Percentiles rank a stretch among this genome's conserved stretches.
phyloP scores from a whole-genome alignment of 805 yeast genomes.

The Debaryomyces tyrocola region DNA sequence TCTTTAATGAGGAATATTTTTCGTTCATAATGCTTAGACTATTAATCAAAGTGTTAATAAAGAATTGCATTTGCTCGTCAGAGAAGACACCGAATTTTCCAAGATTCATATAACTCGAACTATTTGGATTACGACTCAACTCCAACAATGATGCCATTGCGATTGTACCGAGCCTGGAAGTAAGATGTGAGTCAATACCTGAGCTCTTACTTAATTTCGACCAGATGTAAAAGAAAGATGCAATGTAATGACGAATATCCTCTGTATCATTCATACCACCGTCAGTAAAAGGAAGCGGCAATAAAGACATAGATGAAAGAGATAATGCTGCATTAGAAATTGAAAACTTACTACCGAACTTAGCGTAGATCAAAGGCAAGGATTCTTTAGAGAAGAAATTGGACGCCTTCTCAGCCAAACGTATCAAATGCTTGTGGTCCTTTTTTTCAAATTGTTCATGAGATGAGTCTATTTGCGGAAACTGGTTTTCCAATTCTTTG shows the following conservation, averaged over 20 bases:
- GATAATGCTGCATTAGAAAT: slow-evolving; percentile 52
- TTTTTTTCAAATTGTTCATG: slow-evolving; percentile 48
- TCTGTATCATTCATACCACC: slow-evolving; percentile 23
- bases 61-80: slow-evolving; percentile 56
- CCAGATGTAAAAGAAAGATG: slow-evolving; percentile 76
- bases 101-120: slow-evolving; percentile 21
- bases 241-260: slow-evolving; percentile 56
- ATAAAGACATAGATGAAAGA: slow-evolving; percentile 51
- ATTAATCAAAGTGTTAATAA: slow-evolving; percentile 55
- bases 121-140: slow-evolving; percentile 18
- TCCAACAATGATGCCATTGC: slow-evolving; percentile 48
- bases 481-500: slow-evolving; percentile 31
- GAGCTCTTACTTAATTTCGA: slow-evolving; percentile 46
- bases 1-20: slow-evolving; percentile 44
- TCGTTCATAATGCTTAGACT: slow-evolving; percentile 48
- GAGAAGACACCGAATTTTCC: slow-evolving; percentile 65
- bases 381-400: slow-evolving; percentile 50
- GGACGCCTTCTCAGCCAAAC: slow-evolving; percentile 54
- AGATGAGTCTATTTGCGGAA: slow-evolving; percentile 41
- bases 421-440: slow-evolving; percentile 47
- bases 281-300: slow-evolving; percentile 47
- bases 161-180: slow-evolving; percentile 63
- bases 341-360: slow-evolving; percentile 52
- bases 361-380: slow-evolving; percentile 52
- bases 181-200: slow-evolving; percentile 61